phyloP scores from a whole-genome alignment of 1,139 yeast species.

The Candida gigantensis region DNA sequence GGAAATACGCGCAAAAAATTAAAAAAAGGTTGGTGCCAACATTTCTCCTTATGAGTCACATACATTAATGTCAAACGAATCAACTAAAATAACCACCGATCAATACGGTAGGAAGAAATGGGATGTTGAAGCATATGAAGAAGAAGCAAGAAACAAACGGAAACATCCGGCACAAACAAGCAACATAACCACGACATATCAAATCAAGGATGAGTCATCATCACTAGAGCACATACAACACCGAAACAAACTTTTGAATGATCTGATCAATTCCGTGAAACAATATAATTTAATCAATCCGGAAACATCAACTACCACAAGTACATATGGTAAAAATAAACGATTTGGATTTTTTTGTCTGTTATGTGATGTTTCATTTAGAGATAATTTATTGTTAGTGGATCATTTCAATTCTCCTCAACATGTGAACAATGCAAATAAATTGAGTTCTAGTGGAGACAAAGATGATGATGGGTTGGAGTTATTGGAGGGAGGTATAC shows the following conservation, averaged over 20 bases:
- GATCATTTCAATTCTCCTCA: slow-evolving; percentile 81
- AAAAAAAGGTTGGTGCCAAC: too few relatives aligned
- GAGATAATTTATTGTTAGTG: slow-evolving; percentile 76
- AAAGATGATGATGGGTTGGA: slow-evolving; percentile 30
- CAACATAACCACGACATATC: slow-evolving; percentile 1
- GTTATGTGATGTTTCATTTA: slow-evolving; percentile 72
- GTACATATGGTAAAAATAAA: slow-evolving; percentile 38
- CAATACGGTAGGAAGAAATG: slow-evolving; percentile 69
- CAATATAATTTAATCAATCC: slow-evolving; percentile 38
- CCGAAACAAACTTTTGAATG: slow-evolving; percentile 30
- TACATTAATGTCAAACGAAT: slow-evolving; percentile 1
- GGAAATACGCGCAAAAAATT: too few relatives aligned
- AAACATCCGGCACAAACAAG: slow-evolving; percentile 10
- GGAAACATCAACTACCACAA: slow-evolving; percentile 15
- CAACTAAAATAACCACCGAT: slow-evolving; percentile 27
- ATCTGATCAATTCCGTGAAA: slow-evolving; percentile 37
- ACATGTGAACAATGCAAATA: slow-evolving; percentile 41
- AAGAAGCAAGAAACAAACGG: slow-evolving; percentile 39
- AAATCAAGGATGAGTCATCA: slow-evolving; percentile 20
- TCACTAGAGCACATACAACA: slow-evolving; percentile 28
- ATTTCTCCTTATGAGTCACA: too few relatives aligned
- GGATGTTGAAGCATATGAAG: slow-evolving; percentile 66
- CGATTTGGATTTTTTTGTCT: slow-evolving; percentile 85
- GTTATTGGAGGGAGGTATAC: slow-evolving; percentile 32
- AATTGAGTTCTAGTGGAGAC: slow-evolving; percentile 22